Evolutionary conservation across 1,139 yeast genomes (phyloP).

Genomic region (Yamadazyma songkhlaensis): DNA sequence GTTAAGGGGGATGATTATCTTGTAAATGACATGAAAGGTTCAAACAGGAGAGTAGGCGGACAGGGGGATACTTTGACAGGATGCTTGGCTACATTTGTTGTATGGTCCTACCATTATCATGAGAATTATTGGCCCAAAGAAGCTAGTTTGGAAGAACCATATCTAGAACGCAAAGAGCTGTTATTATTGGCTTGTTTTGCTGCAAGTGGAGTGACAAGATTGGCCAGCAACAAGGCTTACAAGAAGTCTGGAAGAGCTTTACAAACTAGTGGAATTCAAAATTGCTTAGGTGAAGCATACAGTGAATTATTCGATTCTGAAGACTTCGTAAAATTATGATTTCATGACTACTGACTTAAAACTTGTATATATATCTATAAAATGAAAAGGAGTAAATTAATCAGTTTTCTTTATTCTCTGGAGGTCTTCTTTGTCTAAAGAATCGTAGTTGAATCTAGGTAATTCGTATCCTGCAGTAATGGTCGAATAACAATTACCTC

Average conservation of each 20-base stretch:
- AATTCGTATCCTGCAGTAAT: slow-evolving; percentile 41
- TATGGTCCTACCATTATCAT: slow-evolving; percentile 55
- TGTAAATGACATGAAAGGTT: slow-evolving; percentile 51
- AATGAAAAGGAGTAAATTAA: too few relatives aligned
- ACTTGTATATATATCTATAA: too few relatives aligned
- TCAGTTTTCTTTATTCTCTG: not conserved
- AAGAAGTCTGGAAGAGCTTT: slow-evolving; percentile 67
- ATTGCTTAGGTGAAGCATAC: slow-evolving; percentile 63
- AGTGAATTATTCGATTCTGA: slow-evolving; percentile 41
- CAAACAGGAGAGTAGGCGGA: slow-evolving; percentile 48
- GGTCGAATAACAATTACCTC: slow-evolving; percentile 52
- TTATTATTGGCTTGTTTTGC: slow-evolving; percentile 67
- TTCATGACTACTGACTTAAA: too few relatives aligned
- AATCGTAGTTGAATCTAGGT: slow-evolving; percentile 32
- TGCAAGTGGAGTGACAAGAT: slow-evolving; percentile 67
- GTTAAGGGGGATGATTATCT: slow-evolving; percentile 46
- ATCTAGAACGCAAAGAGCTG: slow-evolving; percentile 34
- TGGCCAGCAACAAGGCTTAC: slow-evolving; percentile 66
- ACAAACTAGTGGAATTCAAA: slow-evolving; percentile 82
- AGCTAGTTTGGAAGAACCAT: slow-evolving; percentile 18
- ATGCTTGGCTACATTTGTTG: slow-evolving; percentile 38
- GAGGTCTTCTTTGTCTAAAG: slow-evolving; percentile 2
- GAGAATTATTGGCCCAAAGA: slow-evolving; percentile 49
- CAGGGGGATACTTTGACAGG: slow-evolving; percentile 50
- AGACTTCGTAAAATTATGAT: slow-evolving; percentile 12